Conservation (phyloP, 2,329 filamentous ascomycete species). For the Hypoxylon sp. region DNA sequence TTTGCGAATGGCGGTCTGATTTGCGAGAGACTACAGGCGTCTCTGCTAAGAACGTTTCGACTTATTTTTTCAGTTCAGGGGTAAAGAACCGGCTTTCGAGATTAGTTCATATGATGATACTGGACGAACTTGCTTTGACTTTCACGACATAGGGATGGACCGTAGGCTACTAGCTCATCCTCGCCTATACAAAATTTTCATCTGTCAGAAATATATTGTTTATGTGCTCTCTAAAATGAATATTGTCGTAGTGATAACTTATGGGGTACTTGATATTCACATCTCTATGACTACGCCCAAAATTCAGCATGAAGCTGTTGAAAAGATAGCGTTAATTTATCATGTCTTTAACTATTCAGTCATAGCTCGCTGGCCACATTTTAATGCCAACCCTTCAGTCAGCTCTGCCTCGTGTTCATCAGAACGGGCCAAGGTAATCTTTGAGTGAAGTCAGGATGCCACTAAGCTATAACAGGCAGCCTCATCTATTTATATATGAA, state of each 20-base stretch:
- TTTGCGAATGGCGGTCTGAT: conserved; percentile 20
- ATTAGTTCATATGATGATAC: conserved; percentile 39
- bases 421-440: too few species aligned
- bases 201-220: conserved; percentile 21
- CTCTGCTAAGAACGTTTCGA: conserved; percentile 13
- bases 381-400: too few species aligned
- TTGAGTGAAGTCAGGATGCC: too few species aligned
- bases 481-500: too few species aligned
- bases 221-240: background rate
- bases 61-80: conserved; percentile 29
- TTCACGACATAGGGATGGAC: conserved; percentile 33
- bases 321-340: background rate
- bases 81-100: conserved; percentile 23
- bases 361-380: too few species aligned
- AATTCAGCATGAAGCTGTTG: background rate
- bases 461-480: too few species aligned
- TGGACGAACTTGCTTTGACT: conserved; percentile 32
- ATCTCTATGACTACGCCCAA: background rate
- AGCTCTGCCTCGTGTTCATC: too few species aligned
- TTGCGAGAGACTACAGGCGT: conserved; percentile 14
- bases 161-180: conserved; percentile 29
- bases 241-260: background rate
- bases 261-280: background rate
- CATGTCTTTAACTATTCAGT: too few species aligned
- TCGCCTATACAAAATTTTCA: conserved; percentile 33